Conservation (phyloP, 768 basidiomycete genomes). For the Mycena amicta region DNA sequence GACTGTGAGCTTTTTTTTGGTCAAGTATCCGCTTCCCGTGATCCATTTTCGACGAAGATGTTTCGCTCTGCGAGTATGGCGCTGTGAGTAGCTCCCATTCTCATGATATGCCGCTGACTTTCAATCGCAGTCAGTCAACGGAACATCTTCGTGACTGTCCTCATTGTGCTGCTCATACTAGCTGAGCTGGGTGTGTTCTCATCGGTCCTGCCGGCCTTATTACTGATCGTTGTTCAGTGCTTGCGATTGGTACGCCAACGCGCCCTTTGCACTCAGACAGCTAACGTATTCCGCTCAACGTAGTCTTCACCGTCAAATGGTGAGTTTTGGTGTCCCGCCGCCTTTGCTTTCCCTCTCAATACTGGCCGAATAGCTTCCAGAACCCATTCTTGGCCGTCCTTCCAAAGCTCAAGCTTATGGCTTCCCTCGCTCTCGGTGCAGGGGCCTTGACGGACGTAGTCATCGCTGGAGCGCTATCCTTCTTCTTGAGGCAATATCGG, state of each 20-base stretch:
- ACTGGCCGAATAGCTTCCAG: conserved; percentile 36
- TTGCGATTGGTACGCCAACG: conserved; percentile 44
- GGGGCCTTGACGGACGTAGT: conserved; percentile 54
- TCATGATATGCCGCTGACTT: background rate
- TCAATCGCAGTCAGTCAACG: conserved; percentile 51
- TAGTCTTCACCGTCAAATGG: conserved; percentile 51
- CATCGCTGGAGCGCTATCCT: conserved; percentile 55
- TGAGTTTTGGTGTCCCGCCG: no score
- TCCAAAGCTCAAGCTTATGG: conserved; percentile 46
- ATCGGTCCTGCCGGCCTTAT: background rate
- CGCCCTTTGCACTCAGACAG: no score
- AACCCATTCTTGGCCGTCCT: conserved; percentile 32
- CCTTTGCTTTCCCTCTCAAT: background rate
- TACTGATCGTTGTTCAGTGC: conserved; percentile 25
- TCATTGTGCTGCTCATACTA: conserved; percentile 49
- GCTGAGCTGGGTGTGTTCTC: conserved; percentile 45
- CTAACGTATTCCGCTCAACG: no score
- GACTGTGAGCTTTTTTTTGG: conserved; percentile 45
- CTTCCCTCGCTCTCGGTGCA: conserved; percentile 48
- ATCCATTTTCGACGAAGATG: conserved; percentile 35
- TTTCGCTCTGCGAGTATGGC: conserved; percentile 64
- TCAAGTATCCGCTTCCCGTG: background rate
- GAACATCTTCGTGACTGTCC: conserved; percentile 46
- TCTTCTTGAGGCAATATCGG: conserved; percentile 55
- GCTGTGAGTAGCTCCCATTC: conserved; percentile 43